These are phyloP conservation scores for Dactylellina sp. DNA, from an alignment of 2,329 filamentous ascomycete genomes.

Conservation along the genomic window DNA sequence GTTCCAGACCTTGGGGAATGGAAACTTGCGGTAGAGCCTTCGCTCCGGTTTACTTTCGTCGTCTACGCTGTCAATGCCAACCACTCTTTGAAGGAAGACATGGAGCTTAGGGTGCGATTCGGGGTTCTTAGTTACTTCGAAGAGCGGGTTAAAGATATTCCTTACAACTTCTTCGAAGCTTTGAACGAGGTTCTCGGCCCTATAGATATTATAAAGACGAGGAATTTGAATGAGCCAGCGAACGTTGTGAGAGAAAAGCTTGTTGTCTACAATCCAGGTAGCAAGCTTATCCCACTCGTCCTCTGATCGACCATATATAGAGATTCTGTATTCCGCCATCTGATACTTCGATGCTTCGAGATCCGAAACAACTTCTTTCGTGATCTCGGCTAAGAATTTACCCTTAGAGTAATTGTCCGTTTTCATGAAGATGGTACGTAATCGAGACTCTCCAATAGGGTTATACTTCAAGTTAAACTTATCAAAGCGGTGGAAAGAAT, in stretches of 20 bases:
- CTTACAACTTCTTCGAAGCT: constrained; percentile 89
- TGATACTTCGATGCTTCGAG: constrained; percentile 99
- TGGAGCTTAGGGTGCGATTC: constrained; percentile 90
- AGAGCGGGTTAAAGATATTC: constrained; percentile 93
- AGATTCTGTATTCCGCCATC: constrained; percentile 99
- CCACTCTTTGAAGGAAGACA: constrained; percentile 91
- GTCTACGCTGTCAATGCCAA: constrained; percentile 97
- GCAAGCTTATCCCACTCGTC: constrained; percentile 98
- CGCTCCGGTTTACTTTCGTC: constrained; percentile 97
- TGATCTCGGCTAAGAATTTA: constrained; percentile 95
- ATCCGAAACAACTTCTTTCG: constrained; percentile 96
- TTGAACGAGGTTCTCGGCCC: constrained; percentile 84
- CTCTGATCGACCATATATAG: constrained; percentile 90
- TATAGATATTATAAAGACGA: constrained; percentile 94
- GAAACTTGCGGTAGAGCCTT: constrained; percentile 94
- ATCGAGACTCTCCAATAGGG: constrained; percentile 90
- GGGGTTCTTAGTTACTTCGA: constrained; percentile 91
- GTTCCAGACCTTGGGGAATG: constrained; percentile 86
- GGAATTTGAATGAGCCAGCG: constrained; percentile 97
- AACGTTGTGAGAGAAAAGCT: constrained; percentile 96
- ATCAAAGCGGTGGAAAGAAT: constrained; percentile 98
- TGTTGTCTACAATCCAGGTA: constrained; percentile 97
- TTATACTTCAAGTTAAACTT: constrained; percentile 99
- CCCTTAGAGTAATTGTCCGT: constrained; percentile 98
- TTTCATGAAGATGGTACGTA: constrained; percentile 98